Evolutionary conservation across 805 yeast species (phyloP), one percentile per base, ranked within the genome.

Genomic region (Lachancea cidri): DNA sequence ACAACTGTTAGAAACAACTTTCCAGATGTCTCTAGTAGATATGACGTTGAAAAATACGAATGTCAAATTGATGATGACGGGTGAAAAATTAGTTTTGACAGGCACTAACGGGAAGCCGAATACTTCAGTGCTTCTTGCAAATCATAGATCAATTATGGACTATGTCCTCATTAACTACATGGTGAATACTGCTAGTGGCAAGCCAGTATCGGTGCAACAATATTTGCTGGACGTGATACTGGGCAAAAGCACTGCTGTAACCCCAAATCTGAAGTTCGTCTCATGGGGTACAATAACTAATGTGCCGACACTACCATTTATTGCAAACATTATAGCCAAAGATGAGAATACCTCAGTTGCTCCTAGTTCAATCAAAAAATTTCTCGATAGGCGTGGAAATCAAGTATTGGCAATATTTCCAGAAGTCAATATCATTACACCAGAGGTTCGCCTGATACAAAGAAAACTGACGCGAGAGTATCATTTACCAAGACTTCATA

Each of bases 351-450:
- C 85, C 83, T 76, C 50, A 8, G 46, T 67, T 34, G 48, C 47
- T 5, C 48, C 47, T 6, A 41, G 38, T 13, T 52, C 72, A 47
- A 55, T 78, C 25, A 74, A 73, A 30, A 48, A 54, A 13, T 45
- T 50, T 24, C 27, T 49, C 45, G 62, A 25, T 59, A 56, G 39
- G 58, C 68, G 31, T 56, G 64, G 54, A 25, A 53, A 48, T 19
- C 73, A 76, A 49, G 80, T 94, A 86, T 51, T 87, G 0, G 78
- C 81, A 0, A 48, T 85, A 6, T 88, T 88, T 49, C 97, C 97
- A 0, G 97, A 89, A 60, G 96, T 85, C 4, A 84, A 83, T 53
- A 75, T 83, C 5, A 74, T 76, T 59, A 74, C 80, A 0, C 66
- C 72, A 8, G 72, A 72, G 29, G 70, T 70, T 34, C 57, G 49